A percentile compares a stretch with the other conserved stretches of the same genome.
These are phyloP conservation scores for Pythium rhizo-oryzae DNA, from an alignment of 352 stramenopile species.

Conservation along the genomic window DNA sequence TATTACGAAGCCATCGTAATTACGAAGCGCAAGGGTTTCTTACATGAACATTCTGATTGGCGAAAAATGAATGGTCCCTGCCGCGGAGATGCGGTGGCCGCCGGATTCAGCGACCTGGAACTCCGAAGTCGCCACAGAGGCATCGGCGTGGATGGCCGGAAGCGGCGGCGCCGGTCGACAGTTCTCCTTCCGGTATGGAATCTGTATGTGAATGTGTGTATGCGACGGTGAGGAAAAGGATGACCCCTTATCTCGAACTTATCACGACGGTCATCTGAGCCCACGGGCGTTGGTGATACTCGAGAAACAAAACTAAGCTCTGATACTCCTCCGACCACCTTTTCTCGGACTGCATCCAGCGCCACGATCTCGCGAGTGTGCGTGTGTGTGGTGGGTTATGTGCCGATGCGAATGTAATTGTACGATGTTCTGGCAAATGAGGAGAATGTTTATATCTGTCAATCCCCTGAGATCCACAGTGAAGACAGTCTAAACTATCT, in stretches of 20 bases:
- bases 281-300: slow-evolving; percentile 77
- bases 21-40: neutral
- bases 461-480: slow-evolving; percentile 44
- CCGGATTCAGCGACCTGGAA: too few species aligned
- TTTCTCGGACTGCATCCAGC: neutral
- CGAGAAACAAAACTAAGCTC: slow-evolving; percentile 84
- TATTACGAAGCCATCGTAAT: neutral
- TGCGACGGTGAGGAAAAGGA: slow-evolving; percentile 66
- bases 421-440: slow-evolving; percentile 48
- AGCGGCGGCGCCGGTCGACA: neutral
- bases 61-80: slow-evolving; percentile 21
- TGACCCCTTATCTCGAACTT: slow-evolving; percentile 89
- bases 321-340: slow-evolving; percentile 60
- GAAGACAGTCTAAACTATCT: slow-evolving; percentile 39
- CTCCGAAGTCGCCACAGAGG: neutral
- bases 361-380: neutral
- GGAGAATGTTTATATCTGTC: slow-evolving; percentile 63
- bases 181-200: neutral
- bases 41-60: slow-evolving; percentile 3
- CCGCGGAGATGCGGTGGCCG: neutral
- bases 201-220: slow-evolving; percentile 5
- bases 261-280: slow-evolving; percentile 92
- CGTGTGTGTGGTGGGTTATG: slow-evolving; percentile 3
- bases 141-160: neutral
- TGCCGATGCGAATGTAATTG: slow-evolving; percentile 8